These are phyloP conservation scores for Sphagnum tenellum DNA, from an alignment of 225 moss, liverwort and hornwort genomes.

Conservation along the genomic window DNA sequence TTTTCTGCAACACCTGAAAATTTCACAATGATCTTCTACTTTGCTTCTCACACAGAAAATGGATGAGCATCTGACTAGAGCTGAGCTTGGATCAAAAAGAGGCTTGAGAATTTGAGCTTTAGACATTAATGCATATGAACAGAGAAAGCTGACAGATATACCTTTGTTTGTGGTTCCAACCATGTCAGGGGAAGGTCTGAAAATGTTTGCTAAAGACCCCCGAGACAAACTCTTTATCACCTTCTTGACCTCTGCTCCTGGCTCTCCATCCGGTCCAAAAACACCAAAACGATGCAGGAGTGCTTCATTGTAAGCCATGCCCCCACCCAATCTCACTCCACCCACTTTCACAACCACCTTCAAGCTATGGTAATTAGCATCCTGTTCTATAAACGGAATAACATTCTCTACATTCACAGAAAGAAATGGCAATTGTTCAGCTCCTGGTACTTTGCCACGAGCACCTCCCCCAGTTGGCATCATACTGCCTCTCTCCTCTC, in stretches of 20 bases:
- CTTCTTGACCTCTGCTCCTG: constrained; percentile 76
- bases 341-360: constrained; percentile 68
- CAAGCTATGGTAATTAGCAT: constrained; percentile 76
- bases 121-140: no score
- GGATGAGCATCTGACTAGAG: no score
- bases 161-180: constrained; percentile 48
- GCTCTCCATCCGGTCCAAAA: constrained; percentile 79
- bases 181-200: constrained; percentile 51
- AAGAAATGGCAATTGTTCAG: constrained; percentile 63
- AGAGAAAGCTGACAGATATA: constrained; percentile 9
- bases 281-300: constrained; percentile 92
- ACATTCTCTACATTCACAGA: constrained; percentile 72
- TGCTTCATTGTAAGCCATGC: constrained; percentile 91
- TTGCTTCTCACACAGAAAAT: no score
- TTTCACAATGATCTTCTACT: no score
- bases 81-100: no score
- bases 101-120: no score
- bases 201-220: constrained; percentile 72
- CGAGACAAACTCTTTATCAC: constrained; percentile 67
- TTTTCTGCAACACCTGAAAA: constrained; percentile 24
- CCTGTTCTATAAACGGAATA: constrained; percentile 74
- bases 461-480: constrained; percentile 37
- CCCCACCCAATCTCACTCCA: constrained; percentile 84
- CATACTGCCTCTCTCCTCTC: constrained; percentile 89
- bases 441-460: constrained; percentile 21